Percentiles rank a stretch among this genome's conserved stretches.
phyloP scores from a whole-genome alignment of 305 asterid species.

The Nicotiana rustica region DNA sequence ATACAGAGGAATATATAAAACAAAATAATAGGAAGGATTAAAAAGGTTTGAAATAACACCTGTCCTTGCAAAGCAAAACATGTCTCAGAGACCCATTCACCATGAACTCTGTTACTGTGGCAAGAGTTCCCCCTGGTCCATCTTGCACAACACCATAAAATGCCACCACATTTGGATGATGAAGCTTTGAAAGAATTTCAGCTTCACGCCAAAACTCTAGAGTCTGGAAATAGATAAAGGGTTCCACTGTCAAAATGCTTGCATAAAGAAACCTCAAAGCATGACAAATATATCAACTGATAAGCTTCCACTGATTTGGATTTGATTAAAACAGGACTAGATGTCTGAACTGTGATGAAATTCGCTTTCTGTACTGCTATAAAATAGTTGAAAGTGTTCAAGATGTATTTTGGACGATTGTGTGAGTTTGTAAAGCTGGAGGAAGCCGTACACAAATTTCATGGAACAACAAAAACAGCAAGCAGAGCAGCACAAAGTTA shows the following conservation, averaged over 20 bases:
- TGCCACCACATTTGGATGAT: conserved; percentile 97
- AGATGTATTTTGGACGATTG: conserved; percentile 24
- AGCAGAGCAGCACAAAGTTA: conserved; percentile 29
- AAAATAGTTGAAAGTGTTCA: background rate
- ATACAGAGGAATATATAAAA: conserved; percentile 1
- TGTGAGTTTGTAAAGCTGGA: background rate
- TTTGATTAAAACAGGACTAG: background rate
- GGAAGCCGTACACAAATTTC: background rate
- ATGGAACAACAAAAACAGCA: conserved; percentile 11
- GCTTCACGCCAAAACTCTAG: conserved; percentile 95
- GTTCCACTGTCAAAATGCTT: background rate
- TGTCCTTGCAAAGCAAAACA: conserved; percentile 76
- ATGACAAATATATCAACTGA: conserved; percentile 28
- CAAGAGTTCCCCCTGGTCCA: conserved; percentile 95
- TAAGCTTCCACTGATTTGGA: conserved; percentile 23
- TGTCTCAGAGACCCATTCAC: conserved; percentile 92
- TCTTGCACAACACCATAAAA: conserved; percentile 96
- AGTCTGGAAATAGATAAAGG: conserved; percentile 56
- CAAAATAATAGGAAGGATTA: background rate
- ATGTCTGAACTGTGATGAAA: conserved; percentile 3
- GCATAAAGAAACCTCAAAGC: conserved; percentile 25
- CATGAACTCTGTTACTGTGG: conserved; percentile 92
- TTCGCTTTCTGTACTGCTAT: background rate
- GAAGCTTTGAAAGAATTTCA: conserved; percentile 89
- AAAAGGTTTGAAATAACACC: conserved; percentile 46